phyloP scores from a whole-genome alignment of 306 rosid genomes.

The Biancaea sappan region DNA sequence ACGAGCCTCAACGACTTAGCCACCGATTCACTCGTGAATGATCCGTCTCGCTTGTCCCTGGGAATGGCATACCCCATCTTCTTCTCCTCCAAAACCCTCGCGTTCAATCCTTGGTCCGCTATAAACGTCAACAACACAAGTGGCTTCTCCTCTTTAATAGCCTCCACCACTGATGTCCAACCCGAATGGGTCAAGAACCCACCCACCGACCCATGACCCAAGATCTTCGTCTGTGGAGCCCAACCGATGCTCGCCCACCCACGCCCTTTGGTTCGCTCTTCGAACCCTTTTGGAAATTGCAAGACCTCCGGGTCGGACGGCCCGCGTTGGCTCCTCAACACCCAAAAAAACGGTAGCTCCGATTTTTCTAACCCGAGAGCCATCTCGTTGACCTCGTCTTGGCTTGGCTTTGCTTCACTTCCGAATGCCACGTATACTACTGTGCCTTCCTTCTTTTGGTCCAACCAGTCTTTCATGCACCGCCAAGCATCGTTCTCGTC shows the following conservation, averaged over 20 bases:
- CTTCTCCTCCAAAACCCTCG: constrained; percentile 35
- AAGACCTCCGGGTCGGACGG: background rate
- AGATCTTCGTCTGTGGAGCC: constrained; percentile 40
- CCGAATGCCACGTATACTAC: constrained; percentile 44
- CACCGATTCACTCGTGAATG: constrained; percentile 18
- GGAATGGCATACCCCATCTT: constrained; percentile 34
- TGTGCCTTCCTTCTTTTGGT: background rate
- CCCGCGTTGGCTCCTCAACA: background rate
- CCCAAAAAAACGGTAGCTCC: background rate
- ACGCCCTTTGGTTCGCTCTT: constrained; percentile 38
- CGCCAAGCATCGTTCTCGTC: constrained; percentile 9
- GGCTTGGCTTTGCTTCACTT: constrained; percentile 41
- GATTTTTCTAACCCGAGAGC: constrained; percentile 43
- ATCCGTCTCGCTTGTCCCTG: constrained; percentile 35
- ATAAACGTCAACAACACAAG: constrained; percentile 38
- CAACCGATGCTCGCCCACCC: constrained; percentile 42
- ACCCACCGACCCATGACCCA: constrained; percentile 39
- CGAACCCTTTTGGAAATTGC: constrained; percentile 44
- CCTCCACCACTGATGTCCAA: constrained; percentile 49
- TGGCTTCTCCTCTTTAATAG: constrained; percentile 26
- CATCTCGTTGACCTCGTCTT: constrained; percentile 36
- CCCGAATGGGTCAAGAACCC: constrained; percentile 45
- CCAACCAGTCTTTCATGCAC: background rate
- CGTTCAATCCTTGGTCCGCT: constrained; percentile 41
- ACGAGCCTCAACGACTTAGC: constrained; percentile 29